These are phyloP conservation scores for Fusarium caatingaense DNA, from an alignment of 2,329 filamentous ascomycete genomes.

Conservation along the genomic window DNA sequence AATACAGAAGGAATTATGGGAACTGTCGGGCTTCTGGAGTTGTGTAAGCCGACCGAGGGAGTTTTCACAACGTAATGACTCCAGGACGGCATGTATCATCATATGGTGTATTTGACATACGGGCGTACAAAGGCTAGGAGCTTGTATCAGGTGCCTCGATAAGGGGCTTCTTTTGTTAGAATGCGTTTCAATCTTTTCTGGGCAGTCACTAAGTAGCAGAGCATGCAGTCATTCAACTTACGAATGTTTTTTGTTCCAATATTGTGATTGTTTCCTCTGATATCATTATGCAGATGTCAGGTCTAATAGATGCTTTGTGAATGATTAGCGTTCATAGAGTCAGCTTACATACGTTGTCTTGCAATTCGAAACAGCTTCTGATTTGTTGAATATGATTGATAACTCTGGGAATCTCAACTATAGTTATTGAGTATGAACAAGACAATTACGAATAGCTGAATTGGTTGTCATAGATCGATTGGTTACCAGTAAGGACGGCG, in stretches of 20 bases:
- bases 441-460: neutral
- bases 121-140: constrained; percentile 48
- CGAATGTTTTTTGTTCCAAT: neutral
- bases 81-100: constrained; percentile 47
- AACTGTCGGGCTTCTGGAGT: constrained; percentile 36
- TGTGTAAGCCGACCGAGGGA: constrained; percentile 38
- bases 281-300: neutral
- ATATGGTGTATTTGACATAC: constrained; percentile 48
- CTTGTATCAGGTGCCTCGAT: constrained; percentile 44
- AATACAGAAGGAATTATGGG: constrained; percentile 9
- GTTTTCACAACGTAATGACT: constrained; percentile 38
- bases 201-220: constrained; percentile 25
- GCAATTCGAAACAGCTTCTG: neutral
- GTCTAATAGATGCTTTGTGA: neutral
- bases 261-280: neutral
- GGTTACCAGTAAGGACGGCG: neutral
- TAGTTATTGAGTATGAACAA: neutral
- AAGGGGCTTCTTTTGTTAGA: constrained; percentile 47
- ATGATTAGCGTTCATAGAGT: neutral
- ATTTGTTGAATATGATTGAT: neutral
- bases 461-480: neutral
- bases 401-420: neutral
- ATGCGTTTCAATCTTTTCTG: constrained; percentile 39
- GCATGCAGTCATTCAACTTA: constrained; percentile 16
- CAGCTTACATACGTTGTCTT: neutral